phyloP scores from a whole-genome alignment of 495 filamentous ascomycete genomes.

The Xylaria grammica region DNA sequence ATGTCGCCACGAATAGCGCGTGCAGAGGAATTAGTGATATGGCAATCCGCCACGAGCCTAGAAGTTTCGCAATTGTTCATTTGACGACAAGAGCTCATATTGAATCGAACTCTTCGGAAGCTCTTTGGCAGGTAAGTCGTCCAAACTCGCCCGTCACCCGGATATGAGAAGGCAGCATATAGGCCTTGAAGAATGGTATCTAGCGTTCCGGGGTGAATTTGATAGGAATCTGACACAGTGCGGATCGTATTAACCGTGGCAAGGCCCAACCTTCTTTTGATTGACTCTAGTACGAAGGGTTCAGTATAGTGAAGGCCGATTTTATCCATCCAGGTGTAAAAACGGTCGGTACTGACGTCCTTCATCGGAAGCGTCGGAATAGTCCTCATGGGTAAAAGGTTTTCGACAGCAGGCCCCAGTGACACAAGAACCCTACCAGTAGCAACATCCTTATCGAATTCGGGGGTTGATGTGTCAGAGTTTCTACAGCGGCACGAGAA shows the following conservation, averaged over 20 bases:
- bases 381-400: not conserved
- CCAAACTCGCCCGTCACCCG: constrained; percentile 21
- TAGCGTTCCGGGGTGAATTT: constrained; percentile 32
- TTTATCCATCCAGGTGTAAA: not conserved
- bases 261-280: not conserved
- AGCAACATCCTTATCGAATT: not conserved
- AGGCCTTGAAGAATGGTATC: constrained; percentile 32
- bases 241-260: not conserved
- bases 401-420: not conserved
- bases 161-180: constrained; percentile 19
- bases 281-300: not conserved
- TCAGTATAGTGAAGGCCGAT: not conserved
- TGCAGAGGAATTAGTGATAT: not conserved
- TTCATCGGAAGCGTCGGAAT: not conserved
- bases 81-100: not conserved
- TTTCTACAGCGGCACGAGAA: not conserved
- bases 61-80: not conserved
- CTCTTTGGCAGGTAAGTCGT: constrained; percentile 25
- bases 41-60: not conserved
- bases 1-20: not conserved
- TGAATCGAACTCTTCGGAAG: constrained; percentile 18
- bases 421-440: not conserved
- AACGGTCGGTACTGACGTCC: not conserved
- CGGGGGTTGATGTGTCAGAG: not conserved
- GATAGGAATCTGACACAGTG: too few species aligned